phyloP scores from a whole-genome alignment of 148 eudicot species.

The Amaranthus hypochondriacus region DNA sequence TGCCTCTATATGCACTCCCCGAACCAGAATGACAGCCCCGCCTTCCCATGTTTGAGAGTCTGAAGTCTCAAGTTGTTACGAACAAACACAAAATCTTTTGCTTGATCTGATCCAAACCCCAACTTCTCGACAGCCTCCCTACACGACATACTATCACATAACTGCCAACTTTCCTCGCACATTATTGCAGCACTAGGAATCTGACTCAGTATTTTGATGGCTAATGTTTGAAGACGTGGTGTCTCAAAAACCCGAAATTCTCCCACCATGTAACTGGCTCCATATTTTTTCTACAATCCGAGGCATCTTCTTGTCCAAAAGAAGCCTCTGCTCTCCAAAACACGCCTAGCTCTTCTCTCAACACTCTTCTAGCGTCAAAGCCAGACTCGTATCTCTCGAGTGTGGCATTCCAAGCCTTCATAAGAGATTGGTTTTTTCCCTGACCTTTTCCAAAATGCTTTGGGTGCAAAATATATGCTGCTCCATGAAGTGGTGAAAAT shows the following conservation, averaged over 20 bases:
- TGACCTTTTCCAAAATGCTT: constrained; percentile 33
- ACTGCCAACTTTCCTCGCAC: constrained; percentile 33
- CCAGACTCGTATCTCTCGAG: constrained; percentile 33
- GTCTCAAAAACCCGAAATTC: constrained; percentile 46
- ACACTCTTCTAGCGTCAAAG: constrained; percentile 18
- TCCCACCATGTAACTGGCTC: constrained; percentile 52
- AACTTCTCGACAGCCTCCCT: constrained; percentile 24
- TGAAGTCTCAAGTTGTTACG: constrained; percentile 39
- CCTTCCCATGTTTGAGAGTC: constrained; percentile 22
- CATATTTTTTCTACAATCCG: constrained; percentile 39
- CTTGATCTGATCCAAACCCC: constrained; percentile 27
- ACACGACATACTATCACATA: constrained; percentile 32
- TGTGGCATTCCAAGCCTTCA: constrained; percentile 37
- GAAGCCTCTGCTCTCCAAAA: constrained; percentile 31
- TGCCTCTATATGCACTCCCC: background rate
- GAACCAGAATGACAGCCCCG: background rate
- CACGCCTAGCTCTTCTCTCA: constrained; percentile 33
- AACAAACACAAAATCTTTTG: constrained; percentile 38
- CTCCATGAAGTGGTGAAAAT: constrained; percentile 43
- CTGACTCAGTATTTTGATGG: constrained; percentile 38
- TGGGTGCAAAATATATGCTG: constrained; percentile 35
- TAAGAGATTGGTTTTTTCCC: constrained; percentile 23
- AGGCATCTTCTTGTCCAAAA: constrained; percentile 39
- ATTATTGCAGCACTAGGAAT: constrained; percentile 31
- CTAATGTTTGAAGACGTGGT: constrained; percentile 33